Conservation (phyloP, 345 rosid genomes). For the Firmiana major region DNA sequence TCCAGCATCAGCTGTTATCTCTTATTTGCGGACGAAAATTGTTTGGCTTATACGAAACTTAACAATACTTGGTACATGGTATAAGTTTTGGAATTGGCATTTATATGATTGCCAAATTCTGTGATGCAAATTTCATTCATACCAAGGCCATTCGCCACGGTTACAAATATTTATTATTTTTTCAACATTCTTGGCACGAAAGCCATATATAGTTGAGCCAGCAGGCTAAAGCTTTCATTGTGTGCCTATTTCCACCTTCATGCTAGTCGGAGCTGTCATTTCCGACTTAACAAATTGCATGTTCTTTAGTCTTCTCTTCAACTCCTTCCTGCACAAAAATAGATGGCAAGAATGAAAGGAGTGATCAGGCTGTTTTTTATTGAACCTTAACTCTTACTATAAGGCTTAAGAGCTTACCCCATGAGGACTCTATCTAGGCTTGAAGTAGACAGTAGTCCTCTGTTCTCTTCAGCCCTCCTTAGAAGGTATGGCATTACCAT, state of each 20-base stretch:
- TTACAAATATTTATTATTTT: not conserved
- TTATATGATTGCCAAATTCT: not conserved
- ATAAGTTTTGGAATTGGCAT: not conserved
- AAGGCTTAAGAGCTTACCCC: constrained; percentile 33
- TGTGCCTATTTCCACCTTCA: not conserved
- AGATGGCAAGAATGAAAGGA: not conserved
- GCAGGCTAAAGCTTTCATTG: not conserved
- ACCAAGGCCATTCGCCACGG: too few species aligned
- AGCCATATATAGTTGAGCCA: not conserved
- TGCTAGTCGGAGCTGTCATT: not conserved
- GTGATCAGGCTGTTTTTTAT: not conserved
- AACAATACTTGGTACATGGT: too few species aligned
- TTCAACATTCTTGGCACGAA: not conserved
- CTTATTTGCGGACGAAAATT: too few species aligned
- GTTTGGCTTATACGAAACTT: too few species aligned
- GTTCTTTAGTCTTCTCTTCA: constrained; percentile 50
- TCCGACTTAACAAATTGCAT: constrained; percentile 30
- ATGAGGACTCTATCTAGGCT: constrained; percentile 63
- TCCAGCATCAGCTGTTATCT: too few species aligned
- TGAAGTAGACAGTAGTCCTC: constrained; percentile 67
- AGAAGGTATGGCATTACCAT: constrained; percentile 75
- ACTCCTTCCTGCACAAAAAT: constrained; percentile 54
- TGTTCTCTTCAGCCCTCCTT: constrained; percentile 90
- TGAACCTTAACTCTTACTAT: not conserved
- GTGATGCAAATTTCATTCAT: not conserved